A percentile compares a stretch with the other conserved stretches of the same genome.
Evolutionary conservation across 192 early-diverging fungal species (phyloP).

Genomic region (Backusella macrospora): DNA sequence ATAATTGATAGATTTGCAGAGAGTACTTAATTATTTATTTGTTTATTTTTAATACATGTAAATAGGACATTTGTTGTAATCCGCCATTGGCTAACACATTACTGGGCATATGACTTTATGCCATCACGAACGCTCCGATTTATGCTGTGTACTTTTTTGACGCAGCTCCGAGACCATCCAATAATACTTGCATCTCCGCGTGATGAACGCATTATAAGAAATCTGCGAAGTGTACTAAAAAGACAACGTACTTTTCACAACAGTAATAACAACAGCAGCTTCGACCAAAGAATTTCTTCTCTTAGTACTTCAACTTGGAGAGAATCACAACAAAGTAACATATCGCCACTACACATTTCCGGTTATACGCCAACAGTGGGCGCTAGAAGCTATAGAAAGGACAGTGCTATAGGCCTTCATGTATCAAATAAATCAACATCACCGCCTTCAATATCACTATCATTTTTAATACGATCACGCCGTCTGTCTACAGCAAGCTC

Average conservation of each 20-base stretch:
- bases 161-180: slow-evolving; percentile 44
- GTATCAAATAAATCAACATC: background rate
- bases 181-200: slow-evolving; percentile 39
- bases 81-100: slow-evolving; percentile 57
- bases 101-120: slow-evolving; percentile 55
- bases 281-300: background rate
- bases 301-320: background rate
- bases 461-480: slow-evolving; percentile 25
- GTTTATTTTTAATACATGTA: background rate
- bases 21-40: background rate
- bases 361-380: background rate
- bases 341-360: background rate
- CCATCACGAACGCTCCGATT: slow-evolving; percentile 50
- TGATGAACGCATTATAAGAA: slow-evolving; percentile 51
- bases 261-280: background rate
- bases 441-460: slow-evolving; percentile 21
- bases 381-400: slow-evolving; percentile 12
- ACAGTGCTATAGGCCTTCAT: slow-evolving; percentile 28
- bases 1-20: background rate
- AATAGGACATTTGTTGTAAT: slow-evolving; percentile 56
- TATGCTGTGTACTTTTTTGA: slow-evolving; percentile 48
- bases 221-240: slow-evolving; percentile 51
- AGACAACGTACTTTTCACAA: slow-evolving; percentile 36
- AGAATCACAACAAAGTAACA: background rate
- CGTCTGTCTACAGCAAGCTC: slow-evolving; percentile 33